phyloP scores from a whole-genome alignment of 2,329 filamentous ascomycete species.

The Pezicula neosporulosa region DNA sequence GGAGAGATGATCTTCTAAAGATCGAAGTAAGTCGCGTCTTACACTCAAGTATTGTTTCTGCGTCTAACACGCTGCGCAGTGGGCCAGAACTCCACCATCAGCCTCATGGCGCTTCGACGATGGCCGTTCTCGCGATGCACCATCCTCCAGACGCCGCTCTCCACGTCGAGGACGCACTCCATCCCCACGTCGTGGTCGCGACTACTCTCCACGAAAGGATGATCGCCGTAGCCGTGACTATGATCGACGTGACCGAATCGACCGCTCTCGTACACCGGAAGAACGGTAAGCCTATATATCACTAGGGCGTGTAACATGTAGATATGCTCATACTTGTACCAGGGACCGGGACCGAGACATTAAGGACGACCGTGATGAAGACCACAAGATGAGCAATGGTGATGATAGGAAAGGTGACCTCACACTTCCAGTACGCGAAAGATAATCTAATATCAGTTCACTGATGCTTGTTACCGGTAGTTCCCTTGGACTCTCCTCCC shows the following conservation, averaged over 20 bases:
- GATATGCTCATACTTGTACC: not conserved
- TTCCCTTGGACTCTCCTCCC: slow-evolving; percentile 71
- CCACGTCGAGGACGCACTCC: slow-evolving; percentile 70
- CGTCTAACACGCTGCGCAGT: slow-evolving; percentile 50
- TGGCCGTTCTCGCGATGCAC: slow-evolving; percentile 52
- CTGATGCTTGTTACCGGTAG: slow-evolving; percentile 23
- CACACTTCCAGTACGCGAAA: slow-evolving; percentile 12
- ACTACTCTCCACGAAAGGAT: slow-evolving; percentile 86
- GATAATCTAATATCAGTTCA: slow-evolving; percentile 15
- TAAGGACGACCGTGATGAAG: slow-evolving; percentile 64
- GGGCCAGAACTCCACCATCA: slow-evolving; percentile 96
- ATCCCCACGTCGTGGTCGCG: slow-evolving; percentile 68
- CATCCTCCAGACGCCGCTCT: slow-evolving; percentile 45
- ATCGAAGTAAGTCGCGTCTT: slow-evolving; percentile 70
- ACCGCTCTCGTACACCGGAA: slow-evolving; percentile 72
- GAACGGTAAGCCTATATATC: slow-evolving; percentile 40
- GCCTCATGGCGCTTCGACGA: slow-evolving; percentile 98
- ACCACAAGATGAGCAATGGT: slow-evolving; percentile 76
- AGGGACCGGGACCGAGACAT: slow-evolving; percentile 43
- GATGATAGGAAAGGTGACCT: slow-evolving; percentile 84
- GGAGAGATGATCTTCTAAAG: slow-evolving; percentile 91
- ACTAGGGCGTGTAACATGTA: not conserved
- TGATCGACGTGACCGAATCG: slow-evolving; percentile 63
- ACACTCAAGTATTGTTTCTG: not conserved
- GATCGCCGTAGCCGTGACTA: slow-evolving; percentile 78